These are phyloP conservation scores for Hypoxylon rubiginosum DNA, from an alignment of 2,329 filamentous ascomycete genomes.

Conservation along the genomic window DNA sequence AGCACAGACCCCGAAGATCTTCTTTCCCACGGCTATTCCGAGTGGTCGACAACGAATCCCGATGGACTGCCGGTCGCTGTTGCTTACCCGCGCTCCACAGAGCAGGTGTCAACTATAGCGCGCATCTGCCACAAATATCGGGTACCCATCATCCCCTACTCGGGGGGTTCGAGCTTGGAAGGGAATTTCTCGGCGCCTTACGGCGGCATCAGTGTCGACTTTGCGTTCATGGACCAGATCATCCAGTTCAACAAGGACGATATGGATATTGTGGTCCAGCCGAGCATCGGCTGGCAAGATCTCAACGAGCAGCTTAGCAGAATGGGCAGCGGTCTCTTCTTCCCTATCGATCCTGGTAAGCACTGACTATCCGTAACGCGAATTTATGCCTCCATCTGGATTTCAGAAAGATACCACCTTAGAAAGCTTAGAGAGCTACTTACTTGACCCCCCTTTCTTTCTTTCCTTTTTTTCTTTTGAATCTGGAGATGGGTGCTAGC, in stretches of 20 bases:
- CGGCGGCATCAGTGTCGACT: slow-evolving; percentile 91
- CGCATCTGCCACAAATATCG: slow-evolving; percentile 82
- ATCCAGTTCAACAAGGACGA: slow-evolving; percentile 85
- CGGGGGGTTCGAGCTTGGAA: slow-evolving; percentile 87
- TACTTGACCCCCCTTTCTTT: background rate
- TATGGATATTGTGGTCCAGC: slow-evolving; percentile 94
- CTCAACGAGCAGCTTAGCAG: slow-evolving; percentile 80
- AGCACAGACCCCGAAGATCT: slow-evolving; percentile 74
- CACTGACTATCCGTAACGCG: slow-evolving; percentile 16
- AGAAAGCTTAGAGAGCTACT: background rate
- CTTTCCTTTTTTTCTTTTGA: background rate
- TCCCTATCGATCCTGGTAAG: slow-evolving; percentile 86
- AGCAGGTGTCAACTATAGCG: slow-evolving; percentile 71
- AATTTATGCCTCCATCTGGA: background rate
- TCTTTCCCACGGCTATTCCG: slow-evolving; percentile 73
- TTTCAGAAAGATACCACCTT: background rate
- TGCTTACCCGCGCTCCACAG: slow-evolving; percentile 72
- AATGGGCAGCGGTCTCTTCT: slow-evolving; percentile 83
- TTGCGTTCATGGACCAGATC: slow-evolving; percentile 87
- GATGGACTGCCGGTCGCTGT: slow-evolving; percentile 73
- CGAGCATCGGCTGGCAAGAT: slow-evolving; percentile 91
- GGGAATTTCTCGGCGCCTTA: slow-evolving; percentile 90
- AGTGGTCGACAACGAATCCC: slow-evolving; percentile 74
- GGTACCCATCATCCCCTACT: slow-evolving; percentile 88
- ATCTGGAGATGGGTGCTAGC: background rate